Evolutionary conservation across 345 rosid genomes (phyloP).

Genomic region (Citrus inodora): DNA sequence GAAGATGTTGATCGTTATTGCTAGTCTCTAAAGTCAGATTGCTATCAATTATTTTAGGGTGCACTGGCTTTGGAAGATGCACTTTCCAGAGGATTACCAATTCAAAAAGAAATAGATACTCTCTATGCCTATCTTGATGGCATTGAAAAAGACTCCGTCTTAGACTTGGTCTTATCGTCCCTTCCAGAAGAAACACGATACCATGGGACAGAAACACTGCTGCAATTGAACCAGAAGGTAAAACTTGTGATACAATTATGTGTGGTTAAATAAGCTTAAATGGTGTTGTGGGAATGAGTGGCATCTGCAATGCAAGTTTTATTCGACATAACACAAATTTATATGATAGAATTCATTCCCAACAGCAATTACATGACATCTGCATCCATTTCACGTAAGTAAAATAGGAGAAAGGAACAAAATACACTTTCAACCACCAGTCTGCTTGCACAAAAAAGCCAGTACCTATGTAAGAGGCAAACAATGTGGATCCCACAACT

Average conservation of each 20-base stretch:
- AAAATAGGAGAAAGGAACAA: not conserved
- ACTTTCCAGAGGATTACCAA: conserved; percentile 83
- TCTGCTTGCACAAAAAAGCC: not conserved
- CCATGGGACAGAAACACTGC: conserved; percentile 64
- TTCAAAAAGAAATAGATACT: conserved; percentile 70
- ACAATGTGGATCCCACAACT: not conserved
- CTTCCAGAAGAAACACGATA: conserved; percentile 83
- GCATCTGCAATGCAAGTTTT: not conserved
- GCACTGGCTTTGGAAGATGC: conserved; percentile 88
- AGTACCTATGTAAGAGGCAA: not conserved
- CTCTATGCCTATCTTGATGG: conserved; percentile 63
- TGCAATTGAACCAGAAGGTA: conserved; percentile 82
- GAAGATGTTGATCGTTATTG: not conserved
- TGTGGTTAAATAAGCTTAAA: not conserved
- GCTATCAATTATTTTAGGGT: conserved; percentile 45
- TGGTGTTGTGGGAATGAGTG: not conserved
- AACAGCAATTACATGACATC: not conserved
- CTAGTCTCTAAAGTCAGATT: conserved; percentile 16
- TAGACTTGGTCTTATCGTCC: conserved; percentile 77
- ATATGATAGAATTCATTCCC: not conserved
- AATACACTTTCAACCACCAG: not conserved
- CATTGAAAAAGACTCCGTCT: conserved; percentile 59
- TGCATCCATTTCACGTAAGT: too few species aligned
- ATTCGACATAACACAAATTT: too few species aligned
- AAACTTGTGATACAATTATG: conserved; percentile 4